phyloP scores from a whole-genome alignment of 768 basidiomycete genomes.

The Boletus subparvulus region DNA sequence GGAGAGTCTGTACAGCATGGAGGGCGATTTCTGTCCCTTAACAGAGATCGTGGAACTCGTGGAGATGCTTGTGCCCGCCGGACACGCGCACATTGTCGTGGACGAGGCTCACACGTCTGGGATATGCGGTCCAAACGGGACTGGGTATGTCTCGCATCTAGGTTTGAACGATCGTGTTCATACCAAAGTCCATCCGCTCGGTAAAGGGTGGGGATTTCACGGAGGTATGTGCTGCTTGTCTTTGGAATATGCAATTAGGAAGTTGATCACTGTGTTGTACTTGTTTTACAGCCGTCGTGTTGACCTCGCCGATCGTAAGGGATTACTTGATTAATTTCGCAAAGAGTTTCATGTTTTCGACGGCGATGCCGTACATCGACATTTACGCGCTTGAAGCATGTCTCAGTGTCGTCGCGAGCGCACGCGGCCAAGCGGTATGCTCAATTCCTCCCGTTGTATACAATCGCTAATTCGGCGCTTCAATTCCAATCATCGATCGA shows the following conservation, averaged over 20 bases:
- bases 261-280: neutral
- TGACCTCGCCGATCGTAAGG: constrained; percentile 18
- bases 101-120: constrained; percentile 63
- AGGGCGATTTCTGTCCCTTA: constrained; percentile 54
- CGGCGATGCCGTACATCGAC: constrained; percentile 20
- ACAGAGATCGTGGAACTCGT: constrained; percentile 40
- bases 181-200: constrained; percentile 53
- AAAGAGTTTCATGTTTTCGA: constrained; percentile 22
- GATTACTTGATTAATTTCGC: constrained; percentile 23
- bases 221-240: constrained; percentile 6
- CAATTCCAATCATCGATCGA: neutral
- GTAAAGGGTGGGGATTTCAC: constrained; percentile 37
- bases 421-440: constrained; percentile 21
- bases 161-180: constrained; percentile 44
- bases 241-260: no score
- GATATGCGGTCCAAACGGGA: constrained; percentile 47
- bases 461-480: neutral
- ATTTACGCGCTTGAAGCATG: constrained; percentile 41
- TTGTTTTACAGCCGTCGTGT: constrained; percentile 14
- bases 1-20: constrained; percentile 62
- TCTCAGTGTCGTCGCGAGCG: constrained; percentile 24
- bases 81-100: constrained; percentile 45
- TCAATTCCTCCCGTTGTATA: neutral
- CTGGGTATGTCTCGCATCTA: constrained; percentile 43
- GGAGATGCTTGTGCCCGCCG: constrained; percentile 37